Base-by-base conservation (phyloP, 768 basidiomycete genomes). In the Hygrophoropsis aurantiaca region DNA sequence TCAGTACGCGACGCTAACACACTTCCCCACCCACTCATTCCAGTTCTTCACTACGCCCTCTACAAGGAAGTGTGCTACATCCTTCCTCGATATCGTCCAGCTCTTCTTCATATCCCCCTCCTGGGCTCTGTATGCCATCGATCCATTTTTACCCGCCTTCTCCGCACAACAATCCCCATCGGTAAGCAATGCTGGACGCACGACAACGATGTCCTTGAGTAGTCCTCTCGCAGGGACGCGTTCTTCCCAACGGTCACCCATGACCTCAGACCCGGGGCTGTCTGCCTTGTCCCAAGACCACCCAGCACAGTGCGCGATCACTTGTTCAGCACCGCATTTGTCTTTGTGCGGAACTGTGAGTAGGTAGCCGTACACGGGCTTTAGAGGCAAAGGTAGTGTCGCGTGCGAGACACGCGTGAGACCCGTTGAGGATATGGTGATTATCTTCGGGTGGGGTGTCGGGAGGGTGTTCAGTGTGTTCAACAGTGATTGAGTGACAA, bases 11-110 rank as follows among this genome's bases (percentile, higher is more conserved):
- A 85, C 66, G 41, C 61, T 69, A 5, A 81, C 65, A 15, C 69
- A 57, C 58, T 79, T 80, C 18, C 78, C 75, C 50, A 71, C 63
- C 69, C 70, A 82, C 42, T 79, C 67, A 6, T 71, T 58, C 85
- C 85, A 84, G 16, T 72, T 58, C 41, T 66, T 64, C 18, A 71
- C 34, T 16, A 74, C 54, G 0, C 63, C 70, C 40, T 84, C 75
- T 3, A 72, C 76, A 11, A 87, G 56, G 61, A 86, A 86, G 66
- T 86, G 82, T 1, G 78, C 81, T 2, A 83, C 80, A 57, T 87
- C 85, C 54, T 68, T 71, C 56, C 84, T 72, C 30, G 83, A 82
- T 3, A 87, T 58, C n/a, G 74, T 75, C 57, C 73, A 86, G 3
- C 67, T 68, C 11, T 60, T 48, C 3, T 26, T 5, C 10, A 79